phyloP scores from a whole-genome alignment of 805 yeast genomes.

The Blastobotrys chiropterorum region DNA sequence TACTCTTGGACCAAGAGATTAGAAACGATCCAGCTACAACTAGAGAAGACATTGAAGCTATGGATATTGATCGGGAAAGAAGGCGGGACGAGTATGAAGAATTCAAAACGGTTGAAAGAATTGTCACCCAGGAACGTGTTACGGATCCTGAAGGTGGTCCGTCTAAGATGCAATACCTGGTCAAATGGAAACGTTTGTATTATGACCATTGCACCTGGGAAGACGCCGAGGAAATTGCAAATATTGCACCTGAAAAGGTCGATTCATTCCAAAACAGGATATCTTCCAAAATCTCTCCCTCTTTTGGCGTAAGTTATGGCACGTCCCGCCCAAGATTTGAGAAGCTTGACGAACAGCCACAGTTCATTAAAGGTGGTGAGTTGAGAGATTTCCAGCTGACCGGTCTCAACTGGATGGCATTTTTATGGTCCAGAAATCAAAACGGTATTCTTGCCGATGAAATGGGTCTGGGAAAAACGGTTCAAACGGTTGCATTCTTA shows the following conservation, averaged over 20 bases:
- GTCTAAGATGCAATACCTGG: slow-evolving; percentile 69
- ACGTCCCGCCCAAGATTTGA: slow-evolving; percentile 79
- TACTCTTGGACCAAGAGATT: slow-evolving; percentile 67
- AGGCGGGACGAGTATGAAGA: slow-evolving; percentile 77
- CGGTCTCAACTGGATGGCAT: slow-evolving; percentile 99
- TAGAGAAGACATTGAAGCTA: slow-evolving; percentile 84
- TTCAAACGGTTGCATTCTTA: slow-evolving; percentile 89
- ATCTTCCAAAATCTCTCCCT: slow-evolving; percentile 80
- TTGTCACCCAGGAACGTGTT: slow-evolving; percentile 74
- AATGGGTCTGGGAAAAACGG: slow-evolving; percentile 98
- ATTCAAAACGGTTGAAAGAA: slow-evolving; percentile 80
- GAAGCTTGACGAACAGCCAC: slow-evolving; percentile 79
- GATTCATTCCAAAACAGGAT: slow-evolving; percentile 73
- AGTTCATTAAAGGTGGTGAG: slow-evolving; percentile 83
- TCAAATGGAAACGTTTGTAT: slow-evolving; percentile 89
- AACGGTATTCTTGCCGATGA: slow-evolving; percentile 97
- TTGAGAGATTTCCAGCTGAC: slow-evolving; percentile 96
- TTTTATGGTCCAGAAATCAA: slow-evolving; percentile 94
- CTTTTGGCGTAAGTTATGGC: slow-evolving; percentile 71
- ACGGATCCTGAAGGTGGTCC: slow-evolving; percentile 40
- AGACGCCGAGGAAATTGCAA: slow-evolving; percentile 79
- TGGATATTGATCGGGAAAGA: slow-evolving; percentile 87
- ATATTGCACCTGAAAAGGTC: slow-evolving; percentile 77
- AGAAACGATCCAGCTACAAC: slow-evolving; percentile 78
- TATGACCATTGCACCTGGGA: slow-evolving; percentile 99